These are phyloP conservation scores for Quercus wislizeni DNA, from an alignment of 306 rosid species.

Conservation along the genomic window DNA sequence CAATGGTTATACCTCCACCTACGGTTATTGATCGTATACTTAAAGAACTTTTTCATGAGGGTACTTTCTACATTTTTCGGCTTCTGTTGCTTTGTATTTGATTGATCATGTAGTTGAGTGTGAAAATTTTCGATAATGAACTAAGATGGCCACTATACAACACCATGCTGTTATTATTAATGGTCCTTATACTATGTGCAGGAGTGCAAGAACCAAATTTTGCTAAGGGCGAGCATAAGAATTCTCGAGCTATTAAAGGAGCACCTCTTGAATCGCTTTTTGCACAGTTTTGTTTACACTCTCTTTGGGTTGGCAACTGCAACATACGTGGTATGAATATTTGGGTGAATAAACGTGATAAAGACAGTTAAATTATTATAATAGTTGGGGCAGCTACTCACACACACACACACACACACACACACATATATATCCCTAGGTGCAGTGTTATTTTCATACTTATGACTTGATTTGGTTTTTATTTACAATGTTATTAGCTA, in stretches of 20 bases:
- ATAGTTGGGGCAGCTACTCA: slow-evolving; percentile 16
- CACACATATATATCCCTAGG: background rate
- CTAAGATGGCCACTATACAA: slow-evolving; percentile 5
- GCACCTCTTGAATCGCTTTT: slow-evolving; percentile 82
- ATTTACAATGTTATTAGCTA: slow-evolving; percentile 50
- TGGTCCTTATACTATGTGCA: slow-evolving; percentile 25
- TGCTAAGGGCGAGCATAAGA: slow-evolving; percentile 51
- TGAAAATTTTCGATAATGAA: slow-evolving; percentile 13
- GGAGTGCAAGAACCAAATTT: slow-evolving; percentile 46
- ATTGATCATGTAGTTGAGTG: slow-evolving; percentile 9
- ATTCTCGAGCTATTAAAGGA: slow-evolving; percentile 74
- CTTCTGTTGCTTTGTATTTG: slow-evolving; percentile 11
- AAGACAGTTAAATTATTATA: background rate
- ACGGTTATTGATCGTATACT: slow-evolving; percentile 82
- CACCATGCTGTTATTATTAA: slow-evolving; percentile 19
- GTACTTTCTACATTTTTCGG: slow-evolving; percentile 37
- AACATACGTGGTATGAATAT: slow-evolving; percentile 72
- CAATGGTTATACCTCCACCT: slow-evolving; percentile 82
- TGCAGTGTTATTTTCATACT: slow-evolving; percentile 27
- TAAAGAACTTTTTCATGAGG: slow-evolving; percentile 90
- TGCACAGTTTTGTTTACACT: slow-evolving; percentile 84
- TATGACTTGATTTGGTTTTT: slow-evolving; percentile 27
- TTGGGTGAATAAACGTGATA: background rate
- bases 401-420: too few species aligned
- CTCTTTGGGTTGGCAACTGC: slow-evolving; percentile 96